Conservation (phyloP, 2,329 filamentous ascomycete genomes). For the Trichoderma sp. region DNA sequence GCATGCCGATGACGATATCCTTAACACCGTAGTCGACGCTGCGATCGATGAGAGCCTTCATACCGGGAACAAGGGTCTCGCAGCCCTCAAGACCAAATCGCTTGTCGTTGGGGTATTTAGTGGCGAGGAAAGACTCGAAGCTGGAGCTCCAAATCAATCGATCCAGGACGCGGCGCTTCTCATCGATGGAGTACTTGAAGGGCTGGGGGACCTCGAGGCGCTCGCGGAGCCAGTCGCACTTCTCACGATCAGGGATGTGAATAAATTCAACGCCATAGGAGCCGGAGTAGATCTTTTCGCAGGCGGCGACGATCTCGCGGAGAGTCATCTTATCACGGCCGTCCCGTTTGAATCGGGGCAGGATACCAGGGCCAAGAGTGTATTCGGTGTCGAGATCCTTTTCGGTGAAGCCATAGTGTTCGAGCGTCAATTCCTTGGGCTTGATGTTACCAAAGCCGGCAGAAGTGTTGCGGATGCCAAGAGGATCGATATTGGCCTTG, state of each 20-base stretch:
- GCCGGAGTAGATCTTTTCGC: conserved; percentile 95
- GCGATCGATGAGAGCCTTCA: conserved; percentile 98
- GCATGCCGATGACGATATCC: conserved; percentile 99
- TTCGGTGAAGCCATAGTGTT: conserved; percentile 94
- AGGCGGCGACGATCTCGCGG: conserved; percentile 88
- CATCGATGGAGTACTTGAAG: conserved; percentile 96
- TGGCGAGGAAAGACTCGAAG: conserved; percentile 93
- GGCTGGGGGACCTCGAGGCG: conserved; percentile 91
- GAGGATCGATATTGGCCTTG: conserved; percentile 95
- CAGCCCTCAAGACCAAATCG: conserved; percentile 97
- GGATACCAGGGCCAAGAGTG: conserved; percentile 87
- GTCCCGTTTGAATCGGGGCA: conserved; percentile 90
- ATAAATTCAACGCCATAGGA: conserved; percentile 99
- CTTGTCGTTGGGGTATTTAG: conserved; percentile 99
- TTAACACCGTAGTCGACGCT: conserved; percentile 98
- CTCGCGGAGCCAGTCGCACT: conserved; percentile 97
- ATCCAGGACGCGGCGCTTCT: conserved; percentile 97
- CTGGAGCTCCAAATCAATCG: conserved; percentile 98
- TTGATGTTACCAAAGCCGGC: conserved; percentile 85
- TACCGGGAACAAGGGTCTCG: conserved; percentile 94
- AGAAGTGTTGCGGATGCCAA: conserved; percentile 77
- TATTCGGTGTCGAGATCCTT: conserved; percentile 93
- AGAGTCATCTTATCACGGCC: conserved; percentile 94
- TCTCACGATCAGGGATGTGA: conserved; percentile 94
- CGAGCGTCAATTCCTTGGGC: conserved; percentile 89